Percentiles rank a stretch among this genome's conserved stretches.
Conservation (phyloP, 306 rosid genomes). For the Lablab purpureus region DNA sequence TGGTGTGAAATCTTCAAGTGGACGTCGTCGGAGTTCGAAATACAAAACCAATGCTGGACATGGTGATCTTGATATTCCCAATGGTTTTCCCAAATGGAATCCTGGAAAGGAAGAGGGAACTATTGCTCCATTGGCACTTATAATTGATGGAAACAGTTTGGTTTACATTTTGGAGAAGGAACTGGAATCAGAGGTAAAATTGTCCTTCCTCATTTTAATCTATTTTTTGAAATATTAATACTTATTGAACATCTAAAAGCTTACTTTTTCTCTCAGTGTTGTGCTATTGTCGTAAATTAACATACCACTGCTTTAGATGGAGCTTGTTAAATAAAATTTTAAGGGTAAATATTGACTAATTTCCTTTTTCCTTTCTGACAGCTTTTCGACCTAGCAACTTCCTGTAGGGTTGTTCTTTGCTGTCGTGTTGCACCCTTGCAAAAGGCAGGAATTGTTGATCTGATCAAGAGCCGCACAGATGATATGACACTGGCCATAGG, state of each 20-base stretch:
- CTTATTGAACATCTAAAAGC: constrained; percentile 25
- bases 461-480: constrained; percentile 87
- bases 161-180: constrained; percentile 94
- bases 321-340: constrained; percentile 20
- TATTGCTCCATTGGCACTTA: constrained; percentile 72
- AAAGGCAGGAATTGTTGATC: constrained; percentile 97
- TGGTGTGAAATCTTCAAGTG: constrained; percentile 59
- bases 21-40: constrained; percentile 45
- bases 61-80: constrained; percentile 52
- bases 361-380: constrained; percentile 53
- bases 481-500: constrained; percentile 99
- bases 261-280: constrained; percentile 32
- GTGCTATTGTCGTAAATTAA: constrained; percentile 24
- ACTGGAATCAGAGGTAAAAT: constrained; percentile 82
- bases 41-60: constrained; percentile 51
- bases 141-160: constrained; percentile 96
- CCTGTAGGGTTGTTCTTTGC: constrained; percentile 90
- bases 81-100: constrained; percentile 55
- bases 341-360: constrained; percentile 39
- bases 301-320: constrained; percentile 18
- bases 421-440: constrained; percentile 99
- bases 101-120: constrained; percentile 64
- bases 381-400: constrained; percentile 93
- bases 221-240: constrained; percentile 15
- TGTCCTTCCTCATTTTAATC: constrained; percentile 15